Conservation (phyloP, 768 basidiomycete genomes). For the Gymnopilus dilepis region DNA sequence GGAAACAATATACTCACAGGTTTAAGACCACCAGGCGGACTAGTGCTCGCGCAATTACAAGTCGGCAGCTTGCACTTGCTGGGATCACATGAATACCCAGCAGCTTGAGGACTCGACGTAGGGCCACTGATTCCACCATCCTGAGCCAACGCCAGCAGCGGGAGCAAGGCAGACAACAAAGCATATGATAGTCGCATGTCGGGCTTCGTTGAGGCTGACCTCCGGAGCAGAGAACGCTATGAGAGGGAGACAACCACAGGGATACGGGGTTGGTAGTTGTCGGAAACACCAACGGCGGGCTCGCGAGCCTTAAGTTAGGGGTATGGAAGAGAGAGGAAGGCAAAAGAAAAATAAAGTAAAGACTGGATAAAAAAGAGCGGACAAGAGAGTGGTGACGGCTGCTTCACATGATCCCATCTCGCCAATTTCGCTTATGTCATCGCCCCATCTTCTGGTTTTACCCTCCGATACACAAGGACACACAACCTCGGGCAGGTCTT, state of each 20-base stretch:
- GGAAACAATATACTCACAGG: slow-evolving; percentile 68
- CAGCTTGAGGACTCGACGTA: slow-evolving; percentile 54
- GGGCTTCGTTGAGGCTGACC: slow-evolving; percentile 6
- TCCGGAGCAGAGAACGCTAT: neutral
- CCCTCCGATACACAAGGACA: neutral
- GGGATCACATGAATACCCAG: slow-evolving; percentile 75
- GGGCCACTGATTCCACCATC: slow-evolving; percentile 63
- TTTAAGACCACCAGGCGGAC: slow-evolving; percentile 70
- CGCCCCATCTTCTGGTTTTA: slow-evolving; percentile 1
- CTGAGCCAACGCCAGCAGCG: slow-evolving; percentile 46
- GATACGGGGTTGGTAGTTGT: neutral
- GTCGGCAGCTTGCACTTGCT: slow-evolving; percentile 66
- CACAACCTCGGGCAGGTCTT: neutral
- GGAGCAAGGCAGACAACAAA: slow-evolving; percentile 34
- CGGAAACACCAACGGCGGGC: neutral
- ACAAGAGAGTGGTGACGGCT: slow-evolving; percentile 9
- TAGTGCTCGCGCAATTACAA: slow-evolving; percentile 77
- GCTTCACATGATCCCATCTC: slow-evolving; percentile 10
- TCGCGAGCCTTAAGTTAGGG: neutral
- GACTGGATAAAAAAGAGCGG: neutral
- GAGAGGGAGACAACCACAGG: neutral
- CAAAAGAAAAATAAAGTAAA: neutral
- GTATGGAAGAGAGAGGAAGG: slow-evolving; percentile 14
- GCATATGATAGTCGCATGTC: slow-evolving; percentile 25
- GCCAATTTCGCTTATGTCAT: slow-evolving; percentile 4